These are phyloP conservation scores for Tricholomella constricta DNA, from an alignment of 768 basidiomycete genomes.

Conservation along the genomic window DNA sequence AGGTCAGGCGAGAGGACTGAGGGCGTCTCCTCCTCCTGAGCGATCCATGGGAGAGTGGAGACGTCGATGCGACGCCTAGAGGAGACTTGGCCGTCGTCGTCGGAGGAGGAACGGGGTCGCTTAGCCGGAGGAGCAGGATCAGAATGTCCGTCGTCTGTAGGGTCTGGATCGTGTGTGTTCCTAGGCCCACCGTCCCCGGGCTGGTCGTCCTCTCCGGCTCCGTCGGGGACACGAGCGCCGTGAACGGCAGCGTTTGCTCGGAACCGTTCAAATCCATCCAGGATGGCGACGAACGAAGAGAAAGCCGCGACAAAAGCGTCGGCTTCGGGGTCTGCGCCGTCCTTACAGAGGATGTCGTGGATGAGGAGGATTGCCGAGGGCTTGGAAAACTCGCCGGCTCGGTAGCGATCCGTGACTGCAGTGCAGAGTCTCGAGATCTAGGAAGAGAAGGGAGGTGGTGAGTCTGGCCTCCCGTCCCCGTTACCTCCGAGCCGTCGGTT, in stretches of 20 bases:
- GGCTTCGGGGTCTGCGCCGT: background rate
- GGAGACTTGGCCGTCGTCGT: background rate
- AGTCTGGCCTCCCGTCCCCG: no score
- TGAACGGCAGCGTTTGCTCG: background rate
- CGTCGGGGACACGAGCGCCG: no score
- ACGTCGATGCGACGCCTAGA: background rate
- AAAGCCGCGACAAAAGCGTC: no score
- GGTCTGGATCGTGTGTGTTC: background rate
- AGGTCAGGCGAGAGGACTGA: slow-evolving; percentile 10
- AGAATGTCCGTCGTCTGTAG: background rate
- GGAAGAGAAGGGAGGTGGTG: no score
- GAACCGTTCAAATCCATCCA: background rate
- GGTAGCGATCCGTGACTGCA: no score
- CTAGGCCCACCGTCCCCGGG: background rate
- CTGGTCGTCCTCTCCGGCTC: background rate
- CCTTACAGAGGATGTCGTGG: background rate
- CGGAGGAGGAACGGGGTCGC: no score
- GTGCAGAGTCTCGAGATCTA: background rate
- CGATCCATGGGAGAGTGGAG: background rate
- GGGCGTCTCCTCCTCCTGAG: background rate
- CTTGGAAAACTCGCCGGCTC: background rate
- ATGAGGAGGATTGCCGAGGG: background rate
- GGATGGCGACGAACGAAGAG: background rate
- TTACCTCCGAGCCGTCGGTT: no score
- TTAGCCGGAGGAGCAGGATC: slow-evolving; percentile 1